Evolutionary conservation across 805 yeast genomes (phyloP), one percentile per base, ranked within the genome.

Genomic region (Blastobotrys chiropterorum): DNA sequence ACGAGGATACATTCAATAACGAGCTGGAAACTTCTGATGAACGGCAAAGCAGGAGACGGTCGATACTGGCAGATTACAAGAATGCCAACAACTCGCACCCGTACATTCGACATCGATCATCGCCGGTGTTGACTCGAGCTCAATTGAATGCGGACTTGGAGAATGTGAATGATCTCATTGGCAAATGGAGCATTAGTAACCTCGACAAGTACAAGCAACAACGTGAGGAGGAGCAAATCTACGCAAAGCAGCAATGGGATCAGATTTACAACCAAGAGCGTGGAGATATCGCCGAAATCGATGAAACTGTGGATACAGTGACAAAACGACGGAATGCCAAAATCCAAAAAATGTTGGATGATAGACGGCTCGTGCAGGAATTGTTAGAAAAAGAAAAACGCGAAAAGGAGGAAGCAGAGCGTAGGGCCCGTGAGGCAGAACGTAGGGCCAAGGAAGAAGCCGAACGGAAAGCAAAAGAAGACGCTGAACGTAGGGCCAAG

Each of bases 111-210:
- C 20, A 16, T 15, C n/a, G n/a, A 19, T 20, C 14, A 17, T 20
- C 44, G 22, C 22, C 22, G 7, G 26, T 42, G 20, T 20, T 44
- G 39, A 44, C 58, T 61, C 42, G 79, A 78, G 50, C 21, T 15
- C 50, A 47, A 20, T 21, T 47, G 19, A 39, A 47, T 6, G n/a
- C 31, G 3, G 45, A 39, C 20, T 13, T 38, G 13, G 50, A 47
- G 39, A 20, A 47, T n/a, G 21, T 47, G 5, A 22, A 14, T n/a
- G 50, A 21, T 3, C 34, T 16, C 45, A 40, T 47, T 30, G 48
- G 21, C n/a, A 13, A 14, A n/a, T 19, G 15, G 26, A 14, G 17
- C 14, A 22, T 30, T 7, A 34, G 26, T 17, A n/a, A 26, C 30
- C 22, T 15, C 13, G 16, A 15, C 16, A 15, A 46, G n/a, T 22